Percentiles rank a stretch among this genome's conserved stretches.
phyloP scores from a whole-genome alignment of 106 monocot species.

The Cymbidium sinense region DNA sequence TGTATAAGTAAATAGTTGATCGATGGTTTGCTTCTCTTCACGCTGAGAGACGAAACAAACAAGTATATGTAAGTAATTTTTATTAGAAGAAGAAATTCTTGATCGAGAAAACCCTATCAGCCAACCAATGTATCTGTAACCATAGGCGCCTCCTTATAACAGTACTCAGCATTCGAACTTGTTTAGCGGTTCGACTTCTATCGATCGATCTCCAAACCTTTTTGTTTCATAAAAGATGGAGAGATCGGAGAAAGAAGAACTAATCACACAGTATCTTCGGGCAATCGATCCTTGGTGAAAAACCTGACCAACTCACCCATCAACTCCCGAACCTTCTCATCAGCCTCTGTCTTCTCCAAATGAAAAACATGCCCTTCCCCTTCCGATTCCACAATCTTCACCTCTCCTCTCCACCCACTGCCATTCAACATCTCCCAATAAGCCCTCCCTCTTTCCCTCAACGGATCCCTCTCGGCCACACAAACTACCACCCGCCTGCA shows the following conservation, averaged over 20 bases:
- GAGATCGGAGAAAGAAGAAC: neutral
- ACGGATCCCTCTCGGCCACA: constrained; percentile 12
- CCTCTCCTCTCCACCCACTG: constrained; percentile 23
- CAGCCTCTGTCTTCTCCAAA: constrained; percentile 10
- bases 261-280: neutral
- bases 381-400: constrained; percentile 16
- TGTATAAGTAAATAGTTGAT: too few relatives aligned
- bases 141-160: too few relatives aligned
- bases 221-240: too few relatives aligned
- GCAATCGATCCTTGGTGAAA: neutral
- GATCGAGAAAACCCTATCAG: too few relatives aligned
- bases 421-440: constrained; percentile 15
- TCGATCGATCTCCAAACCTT: too few relatives aligned
- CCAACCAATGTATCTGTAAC: too few relatives aligned
- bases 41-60: too few relatives aligned
- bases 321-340: neutral
- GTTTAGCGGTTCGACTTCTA: too few relatives aligned
- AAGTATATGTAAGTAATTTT: too few relatives aligned
- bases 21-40: too few relatives aligned
- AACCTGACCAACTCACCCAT: neutral
- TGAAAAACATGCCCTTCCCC: constrained; percentile 33
- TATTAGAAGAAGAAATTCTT: too few relatives aligned
- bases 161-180: too few relatives aligned
- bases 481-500: constrained; percentile 11
- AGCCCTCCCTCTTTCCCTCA: constrained; percentile 17